These are phyloP conservation scores for Blakeslea trispora DNA, from an alignment of 371 early-diverging fungal genomes.

Conservation along the genomic window DNA sequence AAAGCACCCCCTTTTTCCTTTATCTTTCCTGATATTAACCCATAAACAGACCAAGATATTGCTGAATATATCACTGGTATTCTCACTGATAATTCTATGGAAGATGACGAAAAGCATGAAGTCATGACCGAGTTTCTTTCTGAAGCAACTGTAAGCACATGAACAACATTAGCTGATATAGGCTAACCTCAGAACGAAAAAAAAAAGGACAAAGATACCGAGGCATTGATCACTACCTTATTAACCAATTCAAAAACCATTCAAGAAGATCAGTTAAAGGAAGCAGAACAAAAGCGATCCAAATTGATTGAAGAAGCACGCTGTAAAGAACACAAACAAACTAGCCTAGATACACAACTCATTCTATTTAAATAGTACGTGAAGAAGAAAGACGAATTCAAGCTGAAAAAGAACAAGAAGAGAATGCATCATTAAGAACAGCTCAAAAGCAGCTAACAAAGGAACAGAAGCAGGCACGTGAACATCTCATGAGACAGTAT, in stretches of 20 bases:
- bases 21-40: no score
- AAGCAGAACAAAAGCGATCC: slow-evolving; percentile 39
- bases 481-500: slow-evolving; percentile 53
- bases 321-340: slow-evolving; percentile 27
- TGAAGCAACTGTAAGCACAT: slow-evolving; percentile 51
- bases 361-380: slow-evolving; percentile 21
- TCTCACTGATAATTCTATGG: slow-evolving; percentile 55
- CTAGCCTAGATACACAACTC: neutral
- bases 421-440: slow-evolving; percentile 17
- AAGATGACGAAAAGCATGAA: slow-evolving; percentile 58
- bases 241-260: slow-evolving; percentile 42
- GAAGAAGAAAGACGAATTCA: slow-evolving; percentile 28
- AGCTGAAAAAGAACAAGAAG: slow-evolving; percentile 26
- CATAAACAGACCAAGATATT: slow-evolving; percentile 43
- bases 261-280: slow-evolving; percentile 38
- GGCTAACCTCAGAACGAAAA: no score
- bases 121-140: slow-evolving; percentile 56
- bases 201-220: slow-evolving; percentile 48
- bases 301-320: slow-evolving; percentile 39
- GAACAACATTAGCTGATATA: no score
- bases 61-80: slow-evolving; percentile 60
- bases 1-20: neutral
- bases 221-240: slow-evolving; percentile 32
- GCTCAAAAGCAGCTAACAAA: slow-evolving; percentile 40
- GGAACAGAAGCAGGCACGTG: slow-evolving; percentile 56